Base-by-base conservation (phyloP, 1,139 yeast genomes). In the Pneumocystis carinii region DNA sequence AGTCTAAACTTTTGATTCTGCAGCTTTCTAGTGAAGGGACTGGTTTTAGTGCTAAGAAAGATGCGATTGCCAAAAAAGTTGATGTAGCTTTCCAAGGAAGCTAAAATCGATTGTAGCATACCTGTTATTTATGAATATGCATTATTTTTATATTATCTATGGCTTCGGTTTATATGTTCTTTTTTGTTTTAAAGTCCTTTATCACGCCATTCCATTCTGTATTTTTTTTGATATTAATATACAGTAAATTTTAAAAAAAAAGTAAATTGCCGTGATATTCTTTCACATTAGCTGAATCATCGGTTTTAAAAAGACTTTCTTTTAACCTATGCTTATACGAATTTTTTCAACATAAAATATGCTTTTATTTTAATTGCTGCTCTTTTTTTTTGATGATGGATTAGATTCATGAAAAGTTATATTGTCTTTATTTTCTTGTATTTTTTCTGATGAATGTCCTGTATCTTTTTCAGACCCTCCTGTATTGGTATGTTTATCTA, bases 401-500 rank as follows among this genome's bases (percentile, higher is more conserved):
- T 48, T 29, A 12, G 29, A 32, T 32, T 32, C 14, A 17, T 17
- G 27, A 12, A 12, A 24, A 12, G 14, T 12, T 24, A 12, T 8
- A 12, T 12, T 17, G 12, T 6, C 14, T 48, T 48, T 48, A 12
- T 48, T 27, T 19, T 42, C 55, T 48, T 48, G 55, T 24, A 24
- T 14, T 24, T 48, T 48, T 12, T 48, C 55, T 2, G 55, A 24
- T 12, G n/a, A 8, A 24, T 48, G 32, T 48, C 55, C 55, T 19
- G 32, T 48, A 48, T 48, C 55, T 24, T 48, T 48, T 48, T 48
- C 55, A 48, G 8, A 12, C 10, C 27, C 24, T 48, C 19, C 19
- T 48, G 59, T 37, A 29, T 12, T 39, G 27, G 38, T 37, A 29
- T 57, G 4, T 75, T 84, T 84, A 63, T 79, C 83, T 69, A 85